Conservation (phyloP, 208 protist species). For the Leishmania tropica region DNA sequence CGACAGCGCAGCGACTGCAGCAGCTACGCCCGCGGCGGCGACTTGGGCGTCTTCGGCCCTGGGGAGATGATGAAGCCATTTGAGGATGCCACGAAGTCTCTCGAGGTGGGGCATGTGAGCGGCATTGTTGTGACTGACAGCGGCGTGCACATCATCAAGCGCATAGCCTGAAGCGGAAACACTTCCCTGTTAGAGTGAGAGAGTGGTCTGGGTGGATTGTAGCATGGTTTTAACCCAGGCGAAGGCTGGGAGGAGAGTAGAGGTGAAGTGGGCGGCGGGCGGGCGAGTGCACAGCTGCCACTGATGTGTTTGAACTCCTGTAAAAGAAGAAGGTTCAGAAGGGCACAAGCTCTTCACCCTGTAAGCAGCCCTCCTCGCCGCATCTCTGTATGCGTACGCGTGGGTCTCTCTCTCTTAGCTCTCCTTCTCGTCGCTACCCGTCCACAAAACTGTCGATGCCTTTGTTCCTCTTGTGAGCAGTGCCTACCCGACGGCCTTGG, state of each 20-base stretch:
- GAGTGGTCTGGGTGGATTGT: background rate
- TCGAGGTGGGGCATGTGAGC: conserved; percentile 87
- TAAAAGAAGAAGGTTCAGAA: background rate
- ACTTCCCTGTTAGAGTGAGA: background rate
- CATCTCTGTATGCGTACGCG: background rate
- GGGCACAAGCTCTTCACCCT: conserved; percentile 3
- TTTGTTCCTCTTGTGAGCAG: background rate
- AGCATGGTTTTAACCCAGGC: background rate
- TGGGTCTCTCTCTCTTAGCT: background rate
- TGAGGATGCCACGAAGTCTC: conserved; percentile 84
- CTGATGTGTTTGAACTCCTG: background rate
- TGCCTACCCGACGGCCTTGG: no score
- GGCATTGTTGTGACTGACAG: conserved; percentile 88
- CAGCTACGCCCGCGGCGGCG: conserved; percentile 77
- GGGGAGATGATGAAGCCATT: conserved; percentile 96
- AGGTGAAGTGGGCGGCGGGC: background rate
- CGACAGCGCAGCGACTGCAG: conserved; percentile 90
- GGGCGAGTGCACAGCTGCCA: background rate
- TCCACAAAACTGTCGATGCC: background rate
- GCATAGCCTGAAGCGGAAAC: conserved; percentile 59
- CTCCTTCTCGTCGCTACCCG: background rate
- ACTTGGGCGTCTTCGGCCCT: conserved; percentile 88
- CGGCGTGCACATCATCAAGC: conserved; percentile 93
- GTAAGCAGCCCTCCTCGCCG: background rate
- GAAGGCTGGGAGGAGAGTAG: background rate